phyloP scores from a whole-genome alignment of 2,329 filamentous ascomycete genomes.

The Pseudogymnoascus sp. region DNA sequence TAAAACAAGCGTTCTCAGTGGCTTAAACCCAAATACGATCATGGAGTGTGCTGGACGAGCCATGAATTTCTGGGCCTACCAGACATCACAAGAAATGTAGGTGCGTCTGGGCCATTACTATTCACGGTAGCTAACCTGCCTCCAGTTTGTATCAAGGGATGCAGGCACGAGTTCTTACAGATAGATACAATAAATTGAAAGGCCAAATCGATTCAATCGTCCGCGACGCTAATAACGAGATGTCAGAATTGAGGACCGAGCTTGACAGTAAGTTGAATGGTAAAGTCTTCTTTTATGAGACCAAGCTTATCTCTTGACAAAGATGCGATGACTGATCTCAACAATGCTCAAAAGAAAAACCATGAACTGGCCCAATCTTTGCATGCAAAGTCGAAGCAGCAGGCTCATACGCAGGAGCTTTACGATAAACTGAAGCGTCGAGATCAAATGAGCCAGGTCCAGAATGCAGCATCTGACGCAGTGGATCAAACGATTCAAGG shows the following conservation, averaged over 20 bases:
- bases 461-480: conserved; percentile 47
- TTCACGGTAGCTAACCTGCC: conserved; percentile 10
- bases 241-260: conserved; percentile 58
- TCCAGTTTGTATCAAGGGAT: conserved; percentile 69
- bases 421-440: conserved; percentile 54
- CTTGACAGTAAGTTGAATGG: conserved; percentile 47
- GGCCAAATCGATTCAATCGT: conserved; percentile 65
- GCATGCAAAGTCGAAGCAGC: conserved; percentile 63
- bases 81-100: conserved; percentile 76
- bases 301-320: background rate
- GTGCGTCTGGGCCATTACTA: conserved; percentile 20
- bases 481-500: conserved; percentile 36
- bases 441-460: conserved; percentile 47
- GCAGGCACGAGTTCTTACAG: conserved; percentile 61
- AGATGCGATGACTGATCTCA: conserved; percentile 44
- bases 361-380: conserved; percentile 61
- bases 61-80: conserved; percentile 79
- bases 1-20: conserved; percentile 79
- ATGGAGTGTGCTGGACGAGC: conserved; percentile 81
- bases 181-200: conserved; percentile 61
- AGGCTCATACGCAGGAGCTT: conserved; percentile 60
- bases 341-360: conserved; percentile 60
- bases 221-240: conserved; percentile 67
- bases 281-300: background rate
- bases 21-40: conserved; percentile 70